A percentile compares a stretch with the other conserved stretches of the same genome.
phyloP scores from a whole-genome alignment of 805 yeast genomes.

The Yarrowia yakushimensis region DNA sequence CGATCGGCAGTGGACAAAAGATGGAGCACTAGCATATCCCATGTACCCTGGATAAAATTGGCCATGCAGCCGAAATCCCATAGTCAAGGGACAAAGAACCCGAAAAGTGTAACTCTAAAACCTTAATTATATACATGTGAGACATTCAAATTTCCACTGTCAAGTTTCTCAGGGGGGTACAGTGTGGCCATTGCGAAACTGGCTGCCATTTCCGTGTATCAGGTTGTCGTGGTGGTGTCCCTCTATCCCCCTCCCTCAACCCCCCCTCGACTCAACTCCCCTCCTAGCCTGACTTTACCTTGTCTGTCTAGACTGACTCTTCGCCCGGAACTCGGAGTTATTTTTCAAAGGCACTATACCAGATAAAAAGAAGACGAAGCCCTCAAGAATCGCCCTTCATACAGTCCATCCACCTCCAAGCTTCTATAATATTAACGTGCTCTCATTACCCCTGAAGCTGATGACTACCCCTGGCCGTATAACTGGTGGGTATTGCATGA shows the following conservation, averaged over 20 bases:
- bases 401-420: neutral
- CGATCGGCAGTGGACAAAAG: slow-evolving; percentile 16
- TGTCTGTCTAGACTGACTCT: too few species aligned
- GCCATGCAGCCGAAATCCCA: slow-evolving; percentile 12
- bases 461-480: neutral
- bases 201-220: too few species aligned
- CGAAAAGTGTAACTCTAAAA: neutral
- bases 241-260: too few species aligned
- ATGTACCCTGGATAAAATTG: slow-evolving; percentile 13
- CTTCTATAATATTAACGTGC: neutral
- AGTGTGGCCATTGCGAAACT: too few species aligned
- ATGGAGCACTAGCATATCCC: slow-evolving; percentile 22
- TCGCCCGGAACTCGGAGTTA: neutral
- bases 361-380: neutral
- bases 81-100: neutral
- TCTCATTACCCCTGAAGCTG: neutral
- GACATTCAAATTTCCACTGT: neutral
- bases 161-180: too few species aligned
- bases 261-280: too few species aligned
- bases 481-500: neutral
- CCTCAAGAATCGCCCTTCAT: too few species aligned
- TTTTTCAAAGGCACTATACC: too few species aligned
- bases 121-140: neutral
- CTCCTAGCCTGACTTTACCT: too few species aligned
- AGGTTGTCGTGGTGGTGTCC: too few species aligned